Base-by-base conservation (phyloP, 495 filamentous ascomycete genomes). In the Aspergillus steynii region DNA sequence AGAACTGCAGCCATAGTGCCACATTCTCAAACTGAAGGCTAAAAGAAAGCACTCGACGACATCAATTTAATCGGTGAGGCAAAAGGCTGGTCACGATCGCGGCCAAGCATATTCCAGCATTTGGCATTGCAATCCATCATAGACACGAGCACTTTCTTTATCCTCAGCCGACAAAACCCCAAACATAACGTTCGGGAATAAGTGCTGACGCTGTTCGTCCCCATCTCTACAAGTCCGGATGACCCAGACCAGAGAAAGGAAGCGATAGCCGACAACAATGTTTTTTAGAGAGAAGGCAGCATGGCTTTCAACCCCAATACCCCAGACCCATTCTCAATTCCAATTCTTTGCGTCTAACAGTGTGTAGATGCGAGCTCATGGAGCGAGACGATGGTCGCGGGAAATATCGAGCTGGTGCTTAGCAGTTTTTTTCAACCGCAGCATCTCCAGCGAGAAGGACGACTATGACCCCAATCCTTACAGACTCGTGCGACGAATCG, bases 1-100 rank as follows among this genome's bases (percentile, higher is more conserved):
- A 90, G 90, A 95, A 94, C 79, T 93, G 89, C 88, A 87, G 88
- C 89, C 77, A 86, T 72, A 87, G 83, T 81, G 86, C 89, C 85
- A 86, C 91, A 96, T 96, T 94, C 90, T 92, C 88, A 67, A 82
- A 84, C 85, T 88, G 83, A 85, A 79, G 69, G 71, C 66, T 72
- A 71, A 55, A 60, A 65, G 61, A 74, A 68, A 82, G 81, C 82
- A 93, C 91, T 93, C 90, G 90, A 90, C 84, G 81, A 82, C 79
- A 85, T 83, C 55, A 61, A 80, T 89, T 96, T 93, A 73, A 87
- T 91, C 86, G 77, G 85, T 91, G 90, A 90, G 83, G 82, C 46
- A 34, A 29, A 9, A 10, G 55, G 9, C 45, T 48, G 46, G 60
- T 53, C 47, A 64, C 54, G 63, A 62, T 14, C 20, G 10, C 8